Conservation (phyloP, 208 protist genomes). For the Leishmania arabica region DNA sequence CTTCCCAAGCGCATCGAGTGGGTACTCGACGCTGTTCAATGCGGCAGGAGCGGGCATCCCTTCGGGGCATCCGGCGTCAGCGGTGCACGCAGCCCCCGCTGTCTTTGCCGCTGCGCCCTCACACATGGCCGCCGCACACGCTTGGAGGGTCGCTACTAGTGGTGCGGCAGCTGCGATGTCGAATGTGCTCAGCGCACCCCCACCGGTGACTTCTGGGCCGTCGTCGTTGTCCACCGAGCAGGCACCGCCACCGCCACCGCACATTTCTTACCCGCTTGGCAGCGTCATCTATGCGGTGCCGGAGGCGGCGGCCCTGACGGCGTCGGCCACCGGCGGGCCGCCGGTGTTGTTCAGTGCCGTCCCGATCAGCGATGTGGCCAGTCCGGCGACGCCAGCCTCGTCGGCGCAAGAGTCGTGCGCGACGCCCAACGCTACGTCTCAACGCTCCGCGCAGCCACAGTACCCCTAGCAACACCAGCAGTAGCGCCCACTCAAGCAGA, state of each 20-base stretch:
- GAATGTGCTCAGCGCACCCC: not conserved
- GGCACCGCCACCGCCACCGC: conserved; percentile 11
- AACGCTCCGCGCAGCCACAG: not conserved
- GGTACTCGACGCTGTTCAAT: not conserved
- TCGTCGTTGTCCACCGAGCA: not conserved
- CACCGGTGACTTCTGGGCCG: not conserved
- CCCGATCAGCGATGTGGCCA: not conserved
- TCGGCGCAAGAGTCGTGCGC: not conserved
- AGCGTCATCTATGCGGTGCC: not conserved
- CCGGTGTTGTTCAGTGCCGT: not conserved
- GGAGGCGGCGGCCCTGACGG: not conserved
- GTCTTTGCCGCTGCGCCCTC: not conserved
- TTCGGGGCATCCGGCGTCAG: not conserved
- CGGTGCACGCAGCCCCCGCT: not conserved
- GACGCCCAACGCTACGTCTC: not conserved
- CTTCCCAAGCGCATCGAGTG: not conserved
- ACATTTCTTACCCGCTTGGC: not conserved
- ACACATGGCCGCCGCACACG: not conserved
- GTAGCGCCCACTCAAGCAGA: not conserved
- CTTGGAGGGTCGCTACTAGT: not conserved
- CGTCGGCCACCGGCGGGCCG: not conserved
- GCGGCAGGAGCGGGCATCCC: not conserved
- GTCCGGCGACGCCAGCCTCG: not conserved
- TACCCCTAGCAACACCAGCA: not conserved
- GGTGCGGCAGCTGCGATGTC: not conserved